phyloP scores from a whole-genome alignment of 257 asterid genomes.

The Anisodus acutangulus region DNA sequence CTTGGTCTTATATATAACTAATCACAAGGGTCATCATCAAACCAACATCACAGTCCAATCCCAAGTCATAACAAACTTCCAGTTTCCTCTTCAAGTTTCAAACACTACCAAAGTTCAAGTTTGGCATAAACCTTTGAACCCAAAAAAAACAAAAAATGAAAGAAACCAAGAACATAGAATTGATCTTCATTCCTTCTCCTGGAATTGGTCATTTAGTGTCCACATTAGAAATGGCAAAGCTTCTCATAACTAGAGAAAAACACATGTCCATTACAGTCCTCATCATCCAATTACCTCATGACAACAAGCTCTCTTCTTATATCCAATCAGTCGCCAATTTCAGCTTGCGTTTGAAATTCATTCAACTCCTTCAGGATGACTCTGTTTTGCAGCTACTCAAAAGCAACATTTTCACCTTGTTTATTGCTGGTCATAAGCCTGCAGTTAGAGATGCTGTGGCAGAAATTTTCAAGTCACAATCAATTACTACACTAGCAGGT shows the following conservation, averaged over 20 bases:
- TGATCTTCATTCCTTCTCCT: constrained; percentile 65
- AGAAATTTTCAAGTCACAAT: constrained; percentile 1
- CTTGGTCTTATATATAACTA: neutral
- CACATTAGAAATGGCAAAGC: constrained; percentile 60
- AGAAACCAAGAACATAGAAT: constrained; percentile 34
- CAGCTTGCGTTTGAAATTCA: constrained; percentile 28
- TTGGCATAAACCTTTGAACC: neutral
- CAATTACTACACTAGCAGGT: constrained; percentile 24
- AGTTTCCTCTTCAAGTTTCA: neutral
- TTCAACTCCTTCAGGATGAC: constrained; percentile 5
- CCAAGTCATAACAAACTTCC: neutral
- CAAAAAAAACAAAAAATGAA: neutral
- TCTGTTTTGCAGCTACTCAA: neutral
- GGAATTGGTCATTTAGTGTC: constrained; percentile 64
- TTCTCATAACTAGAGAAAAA: constrained; percentile 47
- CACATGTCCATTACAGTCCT: constrained; percentile 53
- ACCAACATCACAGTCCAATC: neutral
- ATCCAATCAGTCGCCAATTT: constrained; percentile 25
- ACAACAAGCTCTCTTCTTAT: constrained; percentile 35
- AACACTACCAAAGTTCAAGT: neutral
- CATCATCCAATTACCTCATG: constrained; percentile 42
- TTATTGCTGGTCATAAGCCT: neutral
- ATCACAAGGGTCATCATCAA: neutral
- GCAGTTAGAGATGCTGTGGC: constrained; percentile 41
- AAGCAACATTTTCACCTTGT: neutral